Base-by-base conservation (phyloP, 306 rosid genomes). In the Pyrus betulifolia region DNA sequence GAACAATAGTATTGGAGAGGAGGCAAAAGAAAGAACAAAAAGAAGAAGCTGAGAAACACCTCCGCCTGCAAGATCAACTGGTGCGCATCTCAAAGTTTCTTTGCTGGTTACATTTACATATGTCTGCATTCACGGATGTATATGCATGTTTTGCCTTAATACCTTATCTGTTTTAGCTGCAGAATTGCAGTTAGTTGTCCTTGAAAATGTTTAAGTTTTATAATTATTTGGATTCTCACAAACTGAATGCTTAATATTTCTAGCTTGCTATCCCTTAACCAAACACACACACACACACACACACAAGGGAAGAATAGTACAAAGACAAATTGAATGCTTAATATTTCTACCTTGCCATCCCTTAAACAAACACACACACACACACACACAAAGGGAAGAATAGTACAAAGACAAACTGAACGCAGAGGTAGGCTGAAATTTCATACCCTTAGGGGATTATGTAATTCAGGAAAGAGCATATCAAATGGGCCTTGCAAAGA, bases 21-120 rank as follows among this genome's bases (percentile, higher is more conserved):
- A 96, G 93, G 87, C 97, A 92, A 85, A 96, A 96, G 88, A 96
- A 96, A 83, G 98, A 89, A 71, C 99, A 96, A 63, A 96, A 96
- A 85, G 99, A 96, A 86, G 98, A 96, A 81, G 96, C 98, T 1
- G 98, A 93, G 85, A 93, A 91, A 72, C 96, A 93, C 84, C 87
- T 93, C 21, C 91, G 93, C 74, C 76, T 93, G 81, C 98, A 83
- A 84, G 84, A 83, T 25, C 84, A 96, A 83, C 81, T 93, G 97
- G 99, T 96, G 81, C 15, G 83, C 52, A 49, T 71, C 60, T 74
- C 58, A 42, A 25, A 19, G 28, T 49, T 49, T 82, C 59, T 52
- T 73, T 58, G 31, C 11, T 69, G 70, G 76, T 57, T 72, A 19
- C 28, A 35, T 22, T 57, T 72, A 19, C 28, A 35, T 22, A 33